These are phyloP conservation scores for Calocybe gangraenosa DNA, from an alignment of 768 basidiomycete species.

Conservation along the genomic window DNA sequence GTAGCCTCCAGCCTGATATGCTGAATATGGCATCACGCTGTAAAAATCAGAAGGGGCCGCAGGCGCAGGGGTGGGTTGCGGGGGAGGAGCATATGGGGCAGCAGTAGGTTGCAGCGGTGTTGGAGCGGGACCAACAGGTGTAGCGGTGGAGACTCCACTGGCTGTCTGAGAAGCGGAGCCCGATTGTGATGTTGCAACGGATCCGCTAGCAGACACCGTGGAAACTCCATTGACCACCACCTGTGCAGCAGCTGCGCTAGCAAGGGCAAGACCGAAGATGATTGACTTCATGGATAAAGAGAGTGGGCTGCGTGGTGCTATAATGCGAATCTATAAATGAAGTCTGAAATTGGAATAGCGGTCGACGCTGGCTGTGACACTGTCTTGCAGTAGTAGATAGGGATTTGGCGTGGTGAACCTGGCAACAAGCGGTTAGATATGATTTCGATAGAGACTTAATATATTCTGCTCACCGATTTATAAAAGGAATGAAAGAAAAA, in stretches of 20 bases:
- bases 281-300: conserved; percentile 63
- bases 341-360: conserved; percentile 46
- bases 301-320: conserved; percentile 39
- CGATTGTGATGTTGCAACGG: conserved; percentile 20
- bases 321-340: conserved; percentile 29
- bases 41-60: conserved; percentile 35
- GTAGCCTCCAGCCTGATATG: conserved; percentile 62
- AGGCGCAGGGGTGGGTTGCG: conserved; percentile 29
- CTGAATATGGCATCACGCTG: conserved; percentile 52
- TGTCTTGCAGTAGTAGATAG: conserved; percentile 60
- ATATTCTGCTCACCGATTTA: conserved; percentile 34
- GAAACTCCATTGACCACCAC: conserved; percentile 43
- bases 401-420: conserved; percentile 37
- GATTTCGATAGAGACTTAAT: not conserved
- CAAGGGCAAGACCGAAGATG: conserved; percentile 54
- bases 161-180: not conserved
- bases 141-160: conserved; percentile 40
- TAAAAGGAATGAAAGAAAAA: conserved; percentile 32
- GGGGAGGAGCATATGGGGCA: conserved; percentile 25
- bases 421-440: conserved; percentile 40
- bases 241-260: conserved; percentile 54
- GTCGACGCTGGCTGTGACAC: conserved; percentile 65
- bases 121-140: conserved; percentile 23
- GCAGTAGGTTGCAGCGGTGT: conserved; percentile 18
- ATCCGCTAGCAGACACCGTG: conserved; percentile 29